Evolutionary conservation across 2,329 filamentous ascomycete species (phyloP).

Genomic region (Podosphaera fusca): DNA sequence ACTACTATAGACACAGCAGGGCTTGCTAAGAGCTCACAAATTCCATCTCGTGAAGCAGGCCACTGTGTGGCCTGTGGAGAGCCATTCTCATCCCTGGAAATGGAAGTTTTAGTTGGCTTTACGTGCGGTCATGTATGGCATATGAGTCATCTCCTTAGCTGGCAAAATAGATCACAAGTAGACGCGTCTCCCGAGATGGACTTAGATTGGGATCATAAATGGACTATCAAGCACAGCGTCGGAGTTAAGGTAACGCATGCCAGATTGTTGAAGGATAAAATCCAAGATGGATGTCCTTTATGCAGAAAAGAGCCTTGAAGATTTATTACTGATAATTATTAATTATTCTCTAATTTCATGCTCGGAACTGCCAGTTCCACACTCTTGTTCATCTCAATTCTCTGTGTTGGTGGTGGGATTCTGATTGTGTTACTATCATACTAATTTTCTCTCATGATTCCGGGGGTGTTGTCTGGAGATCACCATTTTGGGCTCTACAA

Average conservation of each 20-base stretch:
- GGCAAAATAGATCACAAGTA: conserved; percentile 11
- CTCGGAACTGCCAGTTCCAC: not conserved
- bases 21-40: conserved; percentile 19
- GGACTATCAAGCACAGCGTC: conserved; percentile 36
- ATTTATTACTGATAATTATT: not conserved
- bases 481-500: too few species aligned
- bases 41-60: conserved; percentile 22
- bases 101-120: conserved; percentile 55
- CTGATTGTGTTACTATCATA: too few species aligned
- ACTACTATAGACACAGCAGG: not conserved
- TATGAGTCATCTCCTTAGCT: conserved; percentile 42
- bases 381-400: not conserved
- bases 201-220: conserved; percentile 22
- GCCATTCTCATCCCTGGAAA: conserved; percentile 35
- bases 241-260: conserved; percentile 77
- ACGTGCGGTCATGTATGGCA: conserved; percentile 69
- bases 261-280: conserved; percentile 47
- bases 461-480: too few species aligned
- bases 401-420: not conserved
- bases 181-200: conserved; percentile 18
- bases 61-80: conserved; percentile 36
- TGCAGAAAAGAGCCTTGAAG: conserved; percentile 17
- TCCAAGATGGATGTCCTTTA: conserved; percentile 40
- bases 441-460: too few species aligned
- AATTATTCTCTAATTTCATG: not conserved